Evolutionary conservation across 108 stramenopile species (phyloP).

Genomic region (Cylindrotheca closterium): DNA sequence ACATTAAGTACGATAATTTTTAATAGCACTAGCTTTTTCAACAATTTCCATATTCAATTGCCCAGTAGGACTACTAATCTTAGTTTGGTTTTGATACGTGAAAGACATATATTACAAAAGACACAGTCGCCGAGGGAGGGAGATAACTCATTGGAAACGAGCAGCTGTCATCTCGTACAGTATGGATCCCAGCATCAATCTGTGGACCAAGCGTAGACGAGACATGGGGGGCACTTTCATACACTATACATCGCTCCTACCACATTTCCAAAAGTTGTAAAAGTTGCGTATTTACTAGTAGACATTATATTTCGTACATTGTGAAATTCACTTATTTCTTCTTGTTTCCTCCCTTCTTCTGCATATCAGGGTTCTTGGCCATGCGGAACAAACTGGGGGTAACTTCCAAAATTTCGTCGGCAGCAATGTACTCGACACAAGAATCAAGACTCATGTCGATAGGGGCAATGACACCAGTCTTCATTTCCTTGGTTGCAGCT

Average conservation of each 20-base stretch:
- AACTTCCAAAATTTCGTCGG: conserved; percentile 96
- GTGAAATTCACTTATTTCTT: conserved; percentile 8
- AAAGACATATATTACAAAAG: too few relatives aligned
- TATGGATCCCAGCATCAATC: too few relatives aligned
- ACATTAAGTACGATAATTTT: too few relatives aligned
- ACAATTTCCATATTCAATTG: background rate
- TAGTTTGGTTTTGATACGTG: too few relatives aligned
- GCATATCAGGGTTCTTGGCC: conserved; percentile 90
- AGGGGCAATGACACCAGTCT: conserved; percentile 86
- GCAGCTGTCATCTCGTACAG: too few relatives aligned
- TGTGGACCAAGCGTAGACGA: too few relatives aligned
- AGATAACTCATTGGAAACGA: too few relatives aligned
- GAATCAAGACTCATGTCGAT: conserved; percentile 93
- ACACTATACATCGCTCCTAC: too few relatives aligned
- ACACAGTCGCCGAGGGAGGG: too few relatives aligned
- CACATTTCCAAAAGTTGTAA: too few relatives aligned
- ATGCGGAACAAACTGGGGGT: conserved; percentile 90
- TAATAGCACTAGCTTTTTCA: background rate
- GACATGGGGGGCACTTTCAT: too few relatives aligned
- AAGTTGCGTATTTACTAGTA: too few relatives aligned
- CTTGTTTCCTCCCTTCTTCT: conserved; percentile 48
- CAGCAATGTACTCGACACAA: conserved; percentile 95
- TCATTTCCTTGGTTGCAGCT: conserved; percentile 93
- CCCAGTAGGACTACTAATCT: background rate
- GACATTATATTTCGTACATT: background rate